Evolutionary conservation across 495 filamentous ascomycete species (phyloP), one percentile per base, ranked within the genome.

Genomic region (Neurospora terricola): DNA sequence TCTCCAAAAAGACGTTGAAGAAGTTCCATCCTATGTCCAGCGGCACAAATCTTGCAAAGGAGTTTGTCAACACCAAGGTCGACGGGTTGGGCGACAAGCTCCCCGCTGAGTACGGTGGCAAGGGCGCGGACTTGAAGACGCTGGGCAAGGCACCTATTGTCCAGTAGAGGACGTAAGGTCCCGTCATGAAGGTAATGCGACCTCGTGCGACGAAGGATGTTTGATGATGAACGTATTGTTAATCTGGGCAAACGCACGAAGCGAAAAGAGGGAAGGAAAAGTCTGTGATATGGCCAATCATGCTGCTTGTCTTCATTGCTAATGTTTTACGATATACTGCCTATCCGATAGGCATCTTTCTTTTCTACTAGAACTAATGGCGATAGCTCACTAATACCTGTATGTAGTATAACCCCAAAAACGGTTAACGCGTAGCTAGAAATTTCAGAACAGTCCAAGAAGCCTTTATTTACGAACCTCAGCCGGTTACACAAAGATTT

Each of bases 1-100:
- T 96, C 59, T 88, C 89, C 72, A 85, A 88, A 76, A 93, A 93
- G 81, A 97, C 93, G 4, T 86, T 91, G 75, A 92, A 91, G 85
- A 96, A 97, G 83, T 93, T 97, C 82, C 90, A 91, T 73, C 91
- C 92, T 70, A 88, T 97, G 84, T 87, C 88, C 39, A 92, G 93
- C 77, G 93, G 93, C 27, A 84, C 78, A n/a, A 87, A 87, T 70
- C 83, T 97, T 48, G 89, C 87, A 16, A 83, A 83, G 30, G 91
- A 94, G 77, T 90, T 91, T 81, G 74, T 69, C 7, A 78, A 80
- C 3, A 84, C 80, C 72, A 82, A 80, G 72, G 80, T 88, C 36
- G 72, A 82, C 18, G 80, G 77, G 0, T 77, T 93, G 30, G 88
- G 86, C 18, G 86, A 89, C 69, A 84, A 86, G 73, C 74, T 96